These are phyloP conservation scores for Curvularia hawaiiensis DNA, from an alignment of 2,329 filamentous ascomycete genomes.

Conservation along the genomic window DNA sequence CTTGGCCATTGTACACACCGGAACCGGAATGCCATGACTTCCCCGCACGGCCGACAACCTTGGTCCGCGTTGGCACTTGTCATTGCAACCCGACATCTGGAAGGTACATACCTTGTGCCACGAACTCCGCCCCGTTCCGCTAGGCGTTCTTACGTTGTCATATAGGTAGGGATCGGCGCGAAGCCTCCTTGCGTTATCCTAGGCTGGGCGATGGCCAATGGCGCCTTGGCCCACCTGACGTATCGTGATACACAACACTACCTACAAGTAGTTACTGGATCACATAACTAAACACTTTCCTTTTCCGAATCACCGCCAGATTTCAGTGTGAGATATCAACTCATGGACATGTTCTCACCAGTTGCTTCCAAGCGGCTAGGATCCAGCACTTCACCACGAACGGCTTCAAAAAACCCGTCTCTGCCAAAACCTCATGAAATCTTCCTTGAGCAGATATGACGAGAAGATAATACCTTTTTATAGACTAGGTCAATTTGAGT, in stretches of 20 bases:
- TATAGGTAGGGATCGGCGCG: slow-evolving; percentile 9
- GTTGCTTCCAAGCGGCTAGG: background rate
- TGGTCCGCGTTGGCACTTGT: slow-evolving; percentile 3
- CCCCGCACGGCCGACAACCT: slow-evolving; percentile 8
- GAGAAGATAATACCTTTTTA: no score
- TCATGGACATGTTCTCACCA: background rate
- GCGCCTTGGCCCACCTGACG: slow-evolving; percentile 16
- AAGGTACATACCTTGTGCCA: background rate
- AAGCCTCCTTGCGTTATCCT: slow-evolving; percentile 10
- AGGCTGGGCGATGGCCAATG: slow-evolving; percentile 23
- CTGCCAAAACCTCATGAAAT: no score
- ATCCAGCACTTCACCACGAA: no score
- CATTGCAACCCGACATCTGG: background rate
- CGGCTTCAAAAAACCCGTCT: no score
- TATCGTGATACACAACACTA: background rate
- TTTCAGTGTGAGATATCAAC: background rate
- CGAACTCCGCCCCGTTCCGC: slow-evolving; percentile 6
- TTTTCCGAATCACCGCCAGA: background rate
- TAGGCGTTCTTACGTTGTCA: slow-evolving; percentile 9
- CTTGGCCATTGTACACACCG: background rate
- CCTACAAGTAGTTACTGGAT: background rate
- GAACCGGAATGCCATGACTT: slow-evolving; percentile 7
- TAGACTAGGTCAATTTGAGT: background rate
- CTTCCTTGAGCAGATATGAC: no score
- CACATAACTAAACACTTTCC: background rate